Conservation (phyloP, 1,284 basidiomycete genomes). For the Irpex lacteus region DNA sequence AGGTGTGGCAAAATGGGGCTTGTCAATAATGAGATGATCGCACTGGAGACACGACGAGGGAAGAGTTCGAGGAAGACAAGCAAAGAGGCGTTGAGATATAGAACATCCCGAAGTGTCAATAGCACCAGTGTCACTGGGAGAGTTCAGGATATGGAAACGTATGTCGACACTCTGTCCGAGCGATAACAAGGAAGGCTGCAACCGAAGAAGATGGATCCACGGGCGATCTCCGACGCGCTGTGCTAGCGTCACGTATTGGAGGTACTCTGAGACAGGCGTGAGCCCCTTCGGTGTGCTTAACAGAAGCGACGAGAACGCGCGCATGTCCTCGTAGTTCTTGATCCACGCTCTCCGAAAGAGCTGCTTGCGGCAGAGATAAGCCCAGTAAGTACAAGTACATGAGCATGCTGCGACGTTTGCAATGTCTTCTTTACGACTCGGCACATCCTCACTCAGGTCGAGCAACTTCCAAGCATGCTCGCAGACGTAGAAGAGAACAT, state of each 20-base stretch:
- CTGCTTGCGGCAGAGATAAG: neutral
- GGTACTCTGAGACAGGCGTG: neutral
- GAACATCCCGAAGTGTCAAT: no score
- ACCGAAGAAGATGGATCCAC: neutral
- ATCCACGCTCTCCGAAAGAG: neutral
- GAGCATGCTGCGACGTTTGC: neutral
- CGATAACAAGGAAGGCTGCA: neutral
- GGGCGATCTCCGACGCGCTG: neutral
- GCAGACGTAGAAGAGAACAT: neutral
- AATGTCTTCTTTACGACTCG: neutral
- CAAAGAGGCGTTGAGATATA: no score
- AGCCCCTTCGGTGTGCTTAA: neutral
- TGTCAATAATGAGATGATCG: no score
- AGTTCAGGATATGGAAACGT: no score
- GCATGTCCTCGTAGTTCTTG: neutral
- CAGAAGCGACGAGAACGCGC: neutral
- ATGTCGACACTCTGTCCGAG: neutral
- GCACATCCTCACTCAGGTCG: no score
- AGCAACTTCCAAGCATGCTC: neutral
- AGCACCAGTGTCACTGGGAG: no score
- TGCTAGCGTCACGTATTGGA: neutral
- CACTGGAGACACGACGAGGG: no score
- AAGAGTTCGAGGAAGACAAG: no score
- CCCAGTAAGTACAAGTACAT: neutral
- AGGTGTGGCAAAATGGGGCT: no score